Conservation (phyloP, 495 filamentous ascomycete genomes). For the Saxispiralis lemnorum region DNA sequence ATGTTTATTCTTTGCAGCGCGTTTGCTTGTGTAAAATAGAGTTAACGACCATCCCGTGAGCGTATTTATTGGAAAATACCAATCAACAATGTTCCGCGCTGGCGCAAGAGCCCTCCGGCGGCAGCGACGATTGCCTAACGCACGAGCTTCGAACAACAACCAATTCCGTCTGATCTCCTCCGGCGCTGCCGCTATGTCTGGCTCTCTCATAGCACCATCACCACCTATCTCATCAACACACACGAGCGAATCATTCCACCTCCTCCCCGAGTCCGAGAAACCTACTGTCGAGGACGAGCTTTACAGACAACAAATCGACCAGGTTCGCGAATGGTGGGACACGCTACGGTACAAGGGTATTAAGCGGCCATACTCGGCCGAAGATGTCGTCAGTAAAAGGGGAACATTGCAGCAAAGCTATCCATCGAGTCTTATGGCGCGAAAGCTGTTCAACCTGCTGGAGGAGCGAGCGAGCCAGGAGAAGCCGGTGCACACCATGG, state of each 20-base stretch:
- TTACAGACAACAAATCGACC: slow-evolving; percentile 58
- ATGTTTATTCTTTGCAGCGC: not conserved
- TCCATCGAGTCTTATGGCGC: slow-evolving; percentile 79
- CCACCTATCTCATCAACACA: slow-evolving; percentile 40
- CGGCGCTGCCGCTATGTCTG: slow-evolving; percentile 9
- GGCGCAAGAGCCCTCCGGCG: slow-evolving; percentile 7
- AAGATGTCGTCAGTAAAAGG: slow-evolving; percentile 80
- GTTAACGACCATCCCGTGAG: too few species aligned
- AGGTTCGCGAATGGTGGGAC: slow-evolving; percentile 77
- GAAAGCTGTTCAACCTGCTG: slow-evolving; percentile 81
- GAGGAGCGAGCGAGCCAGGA: slow-evolving; percentile 55
- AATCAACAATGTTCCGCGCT: slow-evolving; percentile 18
- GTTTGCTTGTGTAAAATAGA: not conserved
- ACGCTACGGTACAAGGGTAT: slow-evolving; percentile 71
- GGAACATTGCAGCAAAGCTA: slow-evolving; percentile 74
- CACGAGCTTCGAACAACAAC: not conserved
- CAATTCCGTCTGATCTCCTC: slow-evolving; percentile 18
- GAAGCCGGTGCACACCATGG: slow-evolving; percentile 87
- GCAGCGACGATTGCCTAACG: slow-evolving; percentile 4
- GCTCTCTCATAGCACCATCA: slow-evolving; percentile 24
- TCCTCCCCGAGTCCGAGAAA: slow-evolving; percentile 56
- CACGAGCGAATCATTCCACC: slow-evolving; percentile 59
- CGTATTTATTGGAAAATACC: slow-evolving; percentile 1
- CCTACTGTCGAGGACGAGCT: slow-evolving; percentile 68
- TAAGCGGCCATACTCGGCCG: slow-evolving; percentile 75